Percentiles rank a stretch among this genome's conserved stretches.
Conservation (phyloP, 768 basidiomycete species). For the Glaciozyma martinii region DNA sequence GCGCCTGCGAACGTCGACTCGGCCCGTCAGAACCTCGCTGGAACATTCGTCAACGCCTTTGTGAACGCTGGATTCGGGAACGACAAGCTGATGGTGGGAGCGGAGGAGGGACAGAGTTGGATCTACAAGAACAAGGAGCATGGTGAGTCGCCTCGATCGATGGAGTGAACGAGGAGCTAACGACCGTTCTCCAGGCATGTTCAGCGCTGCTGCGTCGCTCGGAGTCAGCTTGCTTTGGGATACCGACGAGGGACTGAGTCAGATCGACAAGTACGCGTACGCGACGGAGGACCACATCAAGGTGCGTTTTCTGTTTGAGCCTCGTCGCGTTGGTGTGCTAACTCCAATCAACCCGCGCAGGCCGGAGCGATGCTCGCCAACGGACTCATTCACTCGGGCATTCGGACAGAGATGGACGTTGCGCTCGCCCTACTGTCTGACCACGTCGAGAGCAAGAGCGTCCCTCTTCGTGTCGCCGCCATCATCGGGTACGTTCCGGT, state of each 20-base stretch:
- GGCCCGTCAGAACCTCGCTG: constrained; percentile 85
- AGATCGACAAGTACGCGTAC: constrained; percentile 96
- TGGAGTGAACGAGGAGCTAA: background rate
- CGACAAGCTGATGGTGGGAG: constrained; percentile 95
- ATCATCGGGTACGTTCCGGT: constrained; percentile 54
- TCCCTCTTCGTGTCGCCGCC: constrained; percentile 72
- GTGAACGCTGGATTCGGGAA: constrained; percentile 98
- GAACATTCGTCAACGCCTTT: constrained; percentile 97
- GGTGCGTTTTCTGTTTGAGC: constrained; percentile 40
- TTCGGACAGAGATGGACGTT: constrained; percentile 86
- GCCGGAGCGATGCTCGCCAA: constrained; percentile 91
- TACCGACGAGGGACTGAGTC: constrained; percentile 81
- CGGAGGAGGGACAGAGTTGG: constrained; percentile 93
- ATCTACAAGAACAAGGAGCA: constrained; percentile 99
- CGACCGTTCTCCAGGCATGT: constrained; percentile 58
- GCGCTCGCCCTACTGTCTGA: constrained; percentile 84
- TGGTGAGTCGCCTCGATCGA: constrained; percentile 46
- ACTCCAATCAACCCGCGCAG: constrained; percentile 38
- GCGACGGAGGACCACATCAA: constrained; percentile 95
- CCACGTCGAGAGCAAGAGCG: constrained; percentile 76
- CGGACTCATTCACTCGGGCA: constrained; percentile 78
- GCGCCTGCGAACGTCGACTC: constrained; percentile 75
- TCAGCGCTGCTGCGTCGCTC: constrained; percentile 88
- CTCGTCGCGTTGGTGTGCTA: background rate
- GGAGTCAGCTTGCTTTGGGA: constrained; percentile 93